Evolutionary conservation across 805 yeast species (phyloP), one percentile per base, ranked within the genome.

Genomic region (Barnettozyma sucrosica): DNA sequence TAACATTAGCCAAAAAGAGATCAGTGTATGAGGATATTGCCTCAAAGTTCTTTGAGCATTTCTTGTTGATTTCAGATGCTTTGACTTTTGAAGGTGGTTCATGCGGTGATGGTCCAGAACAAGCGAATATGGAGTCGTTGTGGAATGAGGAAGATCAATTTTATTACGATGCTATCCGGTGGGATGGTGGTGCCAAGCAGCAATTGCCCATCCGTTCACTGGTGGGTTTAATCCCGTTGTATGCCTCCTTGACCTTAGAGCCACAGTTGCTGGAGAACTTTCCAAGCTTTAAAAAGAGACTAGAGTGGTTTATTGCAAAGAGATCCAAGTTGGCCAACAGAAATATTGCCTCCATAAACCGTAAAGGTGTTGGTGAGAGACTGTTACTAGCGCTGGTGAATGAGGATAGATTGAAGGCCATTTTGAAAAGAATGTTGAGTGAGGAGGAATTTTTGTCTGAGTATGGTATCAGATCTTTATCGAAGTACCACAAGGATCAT

Each of bases 21-120:
- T 81, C 86, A 0, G 93, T 86, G 18, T 90, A 90, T 67, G 96
- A 89, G 67, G 93, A 89, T 64, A 86, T 89, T 65, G 97, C 97
- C 3, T 84, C 95, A 46, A 90, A 89, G 68, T 89, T 89, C 66
- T 89, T 89, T 66, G 97, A 90, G 70, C 97, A 89, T 65, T 89
- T 89, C 66, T 67, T 90, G 50, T 74, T 89, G 61, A 89, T 89
- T 70, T 89, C 96, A 23, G 97, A 89, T 66, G 96, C 97, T 10
- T 85, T 89, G 95, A 81, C 95, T 13, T 86, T 77, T 64, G 70
- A 74, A 41, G 71, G 69, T 34, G 74, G 71, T 10, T 49, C 62
- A 21, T 69, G 65, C 9, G 38, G 46, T 16, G 25, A 36, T 23
- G 43, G 36, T 24, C n/a, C 25, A 9, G 61, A 55, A 11, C 70